These are phyloP conservation scores for Pezicula carpinea DNA, from an alignment of 2,329 filamentous ascomycete genomes.

Conservation along the genomic window DNA sequence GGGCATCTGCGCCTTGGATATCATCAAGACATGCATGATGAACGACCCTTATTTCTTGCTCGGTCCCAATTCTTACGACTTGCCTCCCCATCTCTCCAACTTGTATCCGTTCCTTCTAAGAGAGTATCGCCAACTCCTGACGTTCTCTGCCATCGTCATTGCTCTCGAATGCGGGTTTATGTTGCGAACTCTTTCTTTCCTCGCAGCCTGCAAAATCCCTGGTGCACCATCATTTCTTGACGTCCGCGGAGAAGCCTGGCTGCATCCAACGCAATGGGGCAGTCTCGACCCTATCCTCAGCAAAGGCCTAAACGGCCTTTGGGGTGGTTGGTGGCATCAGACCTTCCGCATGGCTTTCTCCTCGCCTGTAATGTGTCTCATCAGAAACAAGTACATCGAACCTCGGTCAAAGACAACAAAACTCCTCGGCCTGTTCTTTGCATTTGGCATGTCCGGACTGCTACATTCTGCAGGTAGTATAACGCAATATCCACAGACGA, in stretches of 20 bases:
- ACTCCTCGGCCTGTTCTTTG: conserved; percentile 37
- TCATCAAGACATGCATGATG: conserved; percentile 63
- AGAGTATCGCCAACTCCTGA: conserved; percentile 52
- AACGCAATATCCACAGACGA: conserved; percentile 52
- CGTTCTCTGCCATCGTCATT: conserved; percentile 50
- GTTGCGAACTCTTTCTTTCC: conserved; percentile 50
- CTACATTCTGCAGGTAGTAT: conserved; percentile 70
- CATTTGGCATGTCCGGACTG: conserved; percentile 62
- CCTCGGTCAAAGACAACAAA: conserved; percentile 28
- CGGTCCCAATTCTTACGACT: conserved; percentile 38
- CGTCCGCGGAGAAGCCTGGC: conserved; percentile 53
- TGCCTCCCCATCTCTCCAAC: conserved; percentile 39
- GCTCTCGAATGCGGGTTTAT: conserved; percentile 59
- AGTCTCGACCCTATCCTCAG: conserved; percentile 52
- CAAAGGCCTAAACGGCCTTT: conserved; percentile 72
- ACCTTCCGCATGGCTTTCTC: conserved; percentile 72
- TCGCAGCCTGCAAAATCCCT: conserved; percentile 44
- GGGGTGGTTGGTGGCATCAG: conserved; percentile 90
- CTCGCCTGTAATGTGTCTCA: conserved; percentile 49
- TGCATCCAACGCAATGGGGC: conserved; percentile 57
- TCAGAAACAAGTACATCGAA: conserved; percentile 34
- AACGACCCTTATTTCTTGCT: conserved; percentile 74
- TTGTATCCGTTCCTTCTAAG: conserved; percentile 43
- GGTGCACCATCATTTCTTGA: conserved; percentile 41
- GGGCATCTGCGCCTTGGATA: conserved; percentile 65